Conservation (phyloP, 371 early-diverging fungal species). For the Mucor irregularis region DNA sequence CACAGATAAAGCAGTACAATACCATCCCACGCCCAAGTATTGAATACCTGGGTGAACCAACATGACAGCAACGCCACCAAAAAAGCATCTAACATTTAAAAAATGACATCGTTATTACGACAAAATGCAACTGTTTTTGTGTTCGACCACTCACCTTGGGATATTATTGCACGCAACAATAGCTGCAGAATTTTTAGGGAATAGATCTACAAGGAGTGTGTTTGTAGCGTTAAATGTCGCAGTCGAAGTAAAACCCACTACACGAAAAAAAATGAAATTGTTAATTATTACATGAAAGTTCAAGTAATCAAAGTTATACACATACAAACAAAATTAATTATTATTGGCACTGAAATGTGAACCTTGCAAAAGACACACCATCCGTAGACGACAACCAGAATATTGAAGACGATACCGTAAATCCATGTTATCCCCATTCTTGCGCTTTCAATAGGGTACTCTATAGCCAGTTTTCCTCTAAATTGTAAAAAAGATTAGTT, state of each 20-base stretch:
- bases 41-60: conserved; percentile 30
- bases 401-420: conserved; percentile 35
- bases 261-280: neutral
- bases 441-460: conserved; percentile 37
- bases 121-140: neutral
- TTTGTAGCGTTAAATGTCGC: conserved; percentile 37
- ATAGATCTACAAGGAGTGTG: conserved; percentile 46
- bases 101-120: neutral
- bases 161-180: conserved; percentile 45
- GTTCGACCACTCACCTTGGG: conserved; percentile 11
- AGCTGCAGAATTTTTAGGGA: conserved; percentile 41
- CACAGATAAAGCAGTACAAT: conserved; percentile 30
- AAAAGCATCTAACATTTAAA: conserved; percentile 29
- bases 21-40: conserved; percentile 38
- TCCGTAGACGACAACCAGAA: conserved; percentile 36
- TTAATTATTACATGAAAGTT: neutral
- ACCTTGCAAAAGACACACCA: conserved; percentile 31
- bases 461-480: conserved; percentile 17
- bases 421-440: conserved; percentile 38
- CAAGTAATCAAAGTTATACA: neutral
- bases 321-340: conserved; percentile 38
- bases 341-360: conserved; percentile 28
- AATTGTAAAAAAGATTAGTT: neutral
- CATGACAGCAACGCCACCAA: conserved; percentile 34
- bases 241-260: conserved; percentile 35